Conservation (phyloP, 371 early-diverging fungal species). For the Rhizopus sp. region DNA sequence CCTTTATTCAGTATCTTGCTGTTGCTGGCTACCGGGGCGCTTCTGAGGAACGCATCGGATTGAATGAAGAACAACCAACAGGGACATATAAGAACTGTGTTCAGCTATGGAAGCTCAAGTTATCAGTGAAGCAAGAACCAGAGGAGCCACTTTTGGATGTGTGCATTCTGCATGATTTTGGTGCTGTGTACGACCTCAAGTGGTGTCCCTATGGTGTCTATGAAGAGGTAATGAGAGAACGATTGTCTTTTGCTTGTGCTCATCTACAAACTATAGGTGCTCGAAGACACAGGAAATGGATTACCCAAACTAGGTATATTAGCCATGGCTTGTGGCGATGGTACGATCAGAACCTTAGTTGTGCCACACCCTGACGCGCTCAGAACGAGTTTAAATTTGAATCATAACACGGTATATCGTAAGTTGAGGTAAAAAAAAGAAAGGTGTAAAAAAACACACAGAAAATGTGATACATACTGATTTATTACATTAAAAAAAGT, state of each 20-base stretch:
- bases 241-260: neutral
- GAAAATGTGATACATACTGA: neutral
- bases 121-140: constrained; percentile 5
- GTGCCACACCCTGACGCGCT: constrained; percentile 53
- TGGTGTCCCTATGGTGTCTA: constrained; percentile 56
- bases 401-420: constrained; percentile 15
- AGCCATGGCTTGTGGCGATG: constrained; percentile 56
- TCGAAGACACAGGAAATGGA: neutral
- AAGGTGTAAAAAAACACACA: neutral
- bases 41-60: constrained; percentile 37
- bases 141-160: constrained; percentile 44
- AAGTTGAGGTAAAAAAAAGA: constrained; percentile 1
- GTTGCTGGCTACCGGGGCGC: constrained; percentile 53
- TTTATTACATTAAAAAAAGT: constrained; percentile 7
- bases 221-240: constrained; percentile 25
- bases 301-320: constrained; percentile 51
- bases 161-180: constrained; percentile 54
- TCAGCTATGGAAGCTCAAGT: constrained; percentile 56
- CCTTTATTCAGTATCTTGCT: constrained; percentile 53
- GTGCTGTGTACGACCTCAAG: constrained; percentile 48
- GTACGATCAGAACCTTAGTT: constrained; percentile 40
- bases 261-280: constrained; percentile 4
- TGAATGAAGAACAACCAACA: constrained; percentile 35
- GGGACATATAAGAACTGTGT: constrained; percentile 34
- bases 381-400: constrained; percentile 2